Evolutionary conservation across 768 basidiomycete genomes (phyloP).

Genomic region (Auricularia sp.): DNA sequence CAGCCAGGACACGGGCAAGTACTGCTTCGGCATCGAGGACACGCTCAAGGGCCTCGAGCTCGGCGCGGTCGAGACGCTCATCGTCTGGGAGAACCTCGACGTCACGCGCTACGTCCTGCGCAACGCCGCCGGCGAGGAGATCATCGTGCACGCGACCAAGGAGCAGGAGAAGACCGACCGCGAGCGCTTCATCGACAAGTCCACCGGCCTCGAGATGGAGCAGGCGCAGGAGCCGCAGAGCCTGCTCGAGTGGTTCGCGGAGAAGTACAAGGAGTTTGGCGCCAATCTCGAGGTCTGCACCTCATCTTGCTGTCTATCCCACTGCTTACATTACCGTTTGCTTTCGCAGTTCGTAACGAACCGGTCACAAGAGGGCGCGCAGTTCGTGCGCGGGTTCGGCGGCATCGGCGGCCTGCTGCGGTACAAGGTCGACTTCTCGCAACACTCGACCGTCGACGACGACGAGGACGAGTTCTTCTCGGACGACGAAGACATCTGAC

Average conservation of each 20-base stretch:
- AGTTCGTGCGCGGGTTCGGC: slow-evolving; percentile 97
- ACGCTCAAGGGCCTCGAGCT: slow-evolving; percentile 94
- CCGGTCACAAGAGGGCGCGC: slow-evolving; percentile 91
- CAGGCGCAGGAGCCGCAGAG: slow-evolving; percentile 69
- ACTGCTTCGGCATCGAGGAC: slow-evolving; percentile 96
- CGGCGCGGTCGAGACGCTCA: slow-evolving; percentile 91
- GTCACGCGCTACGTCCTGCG: slow-evolving; percentile 79
- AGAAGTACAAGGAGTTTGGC: slow-evolving; percentile 97
- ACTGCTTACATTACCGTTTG: not conserved
- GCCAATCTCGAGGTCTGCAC: slow-evolving; percentile 61
- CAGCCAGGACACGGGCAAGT: slow-evolving; percentile 90
- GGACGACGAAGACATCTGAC: slow-evolving; percentile 75
- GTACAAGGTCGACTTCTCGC: slow-evolving; percentile 95
- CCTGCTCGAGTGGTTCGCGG: slow-evolving; percentile 96
- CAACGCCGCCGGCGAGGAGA: slow-evolving; percentile 76
- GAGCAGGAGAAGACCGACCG: slow-evolving; percentile 80
- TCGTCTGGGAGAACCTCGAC: slow-evolving; percentile 98
- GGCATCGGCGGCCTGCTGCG: slow-evolving; percentile 92
- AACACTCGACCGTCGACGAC: slow-evolving; percentile 63
- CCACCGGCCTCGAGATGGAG: slow-evolving; percentile 95
- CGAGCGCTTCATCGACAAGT: slow-evolving; percentile 92
- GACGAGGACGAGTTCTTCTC: slow-evolving; percentile 81
- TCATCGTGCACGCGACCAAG: slow-evolving; percentile 65
- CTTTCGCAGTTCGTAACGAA: slow-evolving; percentile 69
- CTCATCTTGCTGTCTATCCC: not conserved